Percentiles rank a stretch among this genome's conserved stretches.
Evolutionary conservation across 176 grass and related monocot genomes (phyloP).

Genomic region (Miscanthus lutarioriparius): DNA sequence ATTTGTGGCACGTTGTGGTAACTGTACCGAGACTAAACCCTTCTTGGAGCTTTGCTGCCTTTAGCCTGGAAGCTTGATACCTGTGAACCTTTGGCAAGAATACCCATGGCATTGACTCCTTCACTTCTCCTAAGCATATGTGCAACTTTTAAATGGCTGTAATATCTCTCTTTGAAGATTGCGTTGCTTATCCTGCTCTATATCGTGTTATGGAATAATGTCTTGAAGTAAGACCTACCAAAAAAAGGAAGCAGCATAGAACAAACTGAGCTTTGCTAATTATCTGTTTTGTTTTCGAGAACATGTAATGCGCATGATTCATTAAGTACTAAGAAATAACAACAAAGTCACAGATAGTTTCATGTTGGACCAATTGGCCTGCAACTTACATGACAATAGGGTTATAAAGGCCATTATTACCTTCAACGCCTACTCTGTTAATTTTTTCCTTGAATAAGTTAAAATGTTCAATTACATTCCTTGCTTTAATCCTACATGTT

Average conservation of each 20-base stretch:
- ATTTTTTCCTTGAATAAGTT: neutral
- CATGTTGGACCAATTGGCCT: neutral
- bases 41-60: conserved; percentile 13
- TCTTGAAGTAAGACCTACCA: neutral
- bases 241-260: neutral
- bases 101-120: neutral
- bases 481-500: neutral
- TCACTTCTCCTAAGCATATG: conserved; percentile 1
- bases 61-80: neutral
- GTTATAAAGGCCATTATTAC: neutral
- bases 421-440: neutral
- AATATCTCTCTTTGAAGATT: neutral
- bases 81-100: neutral
- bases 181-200: neutral
- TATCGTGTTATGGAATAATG: neutral
- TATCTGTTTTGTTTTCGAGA: neutral
- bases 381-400: neutral
- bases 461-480: neutral
- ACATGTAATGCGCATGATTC: neutral
- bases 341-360: conserved; percentile 1
- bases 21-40: neutral
- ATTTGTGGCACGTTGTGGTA: neutral
- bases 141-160: neutral
- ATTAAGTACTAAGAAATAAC: neutral
- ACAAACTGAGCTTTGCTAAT: neutral